Conservation (phyloP, 2,329 filamentous ascomycete genomes). For the Penicillium hordei region DNA sequence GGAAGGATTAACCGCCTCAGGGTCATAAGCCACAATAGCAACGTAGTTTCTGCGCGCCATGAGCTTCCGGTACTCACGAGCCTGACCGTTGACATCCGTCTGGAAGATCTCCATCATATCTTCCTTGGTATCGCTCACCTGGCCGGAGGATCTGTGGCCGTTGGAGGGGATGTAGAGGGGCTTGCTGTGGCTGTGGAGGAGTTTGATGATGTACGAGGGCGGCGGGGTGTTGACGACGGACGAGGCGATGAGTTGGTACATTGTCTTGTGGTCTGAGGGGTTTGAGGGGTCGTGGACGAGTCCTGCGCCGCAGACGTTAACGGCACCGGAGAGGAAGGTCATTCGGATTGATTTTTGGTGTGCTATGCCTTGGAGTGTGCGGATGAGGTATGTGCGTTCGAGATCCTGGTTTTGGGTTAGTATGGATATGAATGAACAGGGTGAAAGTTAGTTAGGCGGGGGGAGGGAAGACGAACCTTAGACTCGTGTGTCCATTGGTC, state of each 20-base stretch:
- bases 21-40: slow-evolving; percentile 90
- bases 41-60: slow-evolving; percentile 94
- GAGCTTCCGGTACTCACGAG: slow-evolving; percentile 81
- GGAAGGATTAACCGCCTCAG: slow-evolving; percentile 64
- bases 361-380: slow-evolving; percentile 90
- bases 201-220: slow-evolving; percentile 79
- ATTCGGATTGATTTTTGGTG: slow-evolving; percentile 95
- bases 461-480: slow-evolving; percentile 57
- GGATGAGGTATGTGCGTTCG: slow-evolving; percentile 92
- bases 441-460: neutral
- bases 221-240: slow-evolving; percentile 89
- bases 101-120: slow-evolving; percentile 99
- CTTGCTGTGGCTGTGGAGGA: slow-evolving; percentile 88
- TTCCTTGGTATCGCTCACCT: slow-evolving; percentile 87
- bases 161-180: slow-evolving; percentile 88
- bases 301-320: slow-evolving; percentile 88
- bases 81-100: slow-evolving; percentile 80
- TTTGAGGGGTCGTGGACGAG: slow-evolving; percentile 91
- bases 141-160: slow-evolving; percentile 67
- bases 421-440: neutral
- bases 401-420: slow-evolving; percentile 61
- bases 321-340: slow-evolving; percentile 90
- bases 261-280: slow-evolving; percentile 93
- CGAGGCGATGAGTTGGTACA: slow-evolving; percentile 97
- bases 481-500: slow-evolving; percentile 98